Conservation (phyloP, 371 early-diverging fungal species). For the Phascolomyces articulosus region DNA sequence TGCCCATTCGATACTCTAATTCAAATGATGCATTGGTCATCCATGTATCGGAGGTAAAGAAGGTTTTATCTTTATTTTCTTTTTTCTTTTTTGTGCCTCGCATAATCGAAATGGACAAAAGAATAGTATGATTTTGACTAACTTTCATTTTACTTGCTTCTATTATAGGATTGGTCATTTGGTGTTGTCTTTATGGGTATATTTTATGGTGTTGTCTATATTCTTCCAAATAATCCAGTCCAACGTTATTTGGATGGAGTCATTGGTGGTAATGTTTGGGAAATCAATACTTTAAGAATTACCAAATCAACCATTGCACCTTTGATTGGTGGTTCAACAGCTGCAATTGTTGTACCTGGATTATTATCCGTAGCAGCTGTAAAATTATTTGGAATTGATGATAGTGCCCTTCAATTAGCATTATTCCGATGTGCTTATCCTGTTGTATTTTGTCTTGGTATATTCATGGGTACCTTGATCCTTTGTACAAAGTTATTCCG, state of each 20-base stretch:
- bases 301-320: conserved; percentile 39
- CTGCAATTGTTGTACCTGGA: conserved; percentile 27
- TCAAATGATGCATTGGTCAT: conserved; percentile 40
- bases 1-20: conserved; percentile 49
- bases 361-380: conserved; percentile 20
- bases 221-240: conserved; percentile 49
- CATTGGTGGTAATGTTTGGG: conserved; percentile 32
- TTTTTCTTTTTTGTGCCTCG: too few relatives aligned
- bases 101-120: too few relatives aligned
- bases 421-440: conserved; percentile 45
- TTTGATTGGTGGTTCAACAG: conserved; percentile 20
- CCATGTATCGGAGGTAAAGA: conserved; percentile 54
- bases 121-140: too few relatives aligned
- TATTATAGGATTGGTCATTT: conserved; percentile 59
- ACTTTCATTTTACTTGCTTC: not conserved
- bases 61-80: not conserved
- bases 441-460: conserved; percentile 19
- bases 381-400: conserved; percentile 16
- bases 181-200: conserved; percentile 62
- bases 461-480: conserved; percentile 9
- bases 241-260: conserved; percentile 32
- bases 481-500: conserved; percentile 22
- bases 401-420: conserved; percentile 20
- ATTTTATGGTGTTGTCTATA: conserved; percentile 43
- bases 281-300: conserved; percentile 26